Evolutionary conservation across 257 asterid genomes (phyloP), one percentile per base, ranked within the genome.

Genomic region (Craterostigma plantagineum): DNA sequence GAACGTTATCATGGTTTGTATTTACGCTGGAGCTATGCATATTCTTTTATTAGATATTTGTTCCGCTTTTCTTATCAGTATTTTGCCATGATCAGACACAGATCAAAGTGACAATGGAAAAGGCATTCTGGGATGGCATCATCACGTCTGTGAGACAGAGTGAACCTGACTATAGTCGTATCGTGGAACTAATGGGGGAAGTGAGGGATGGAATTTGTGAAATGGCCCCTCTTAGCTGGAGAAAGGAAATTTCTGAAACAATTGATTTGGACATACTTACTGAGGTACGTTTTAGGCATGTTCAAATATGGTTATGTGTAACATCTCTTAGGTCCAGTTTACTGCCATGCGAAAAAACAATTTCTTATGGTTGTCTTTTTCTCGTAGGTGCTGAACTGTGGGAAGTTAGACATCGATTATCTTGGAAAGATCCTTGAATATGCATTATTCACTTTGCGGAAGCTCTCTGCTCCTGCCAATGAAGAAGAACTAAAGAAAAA

Each of bases 51-150:
- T 11, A 9, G 1, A 7, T 43, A 7, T 8, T 7, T 16, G 16
- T n/a, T n/a, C 15, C 9, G 11, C 23, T 14, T 43, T 23, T 23
- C 30, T 23, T 23, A 23, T 6, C 4, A 2, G 30, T 23, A 23
- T 23, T 23, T 23, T 23, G 30, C 6, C 30, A 23, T 23, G 30
- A 23, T 45, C 77, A 90, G 98, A 73, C 52, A 57, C 72, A 65
- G 56, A 54, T 83, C 13, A 77, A 56, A 61, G 77, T 68, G 55
- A 62, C 80, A 1, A 75, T 90, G 94, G 79, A 72, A 72, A 75
- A 69, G 39, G 99, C 94, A 49, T 90, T 79, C 62, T 90, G 99
- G 99, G 96, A 90, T 66, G 79, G 79, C 48, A 55, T 90, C 33
- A 59, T 75, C 55, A 92, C 79, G 56, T 77, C 91, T 15, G 66